Base-by-base conservation (phyloP, 768 basidiomycete genomes). In the Rhodocollybia butyracea region DNA sequence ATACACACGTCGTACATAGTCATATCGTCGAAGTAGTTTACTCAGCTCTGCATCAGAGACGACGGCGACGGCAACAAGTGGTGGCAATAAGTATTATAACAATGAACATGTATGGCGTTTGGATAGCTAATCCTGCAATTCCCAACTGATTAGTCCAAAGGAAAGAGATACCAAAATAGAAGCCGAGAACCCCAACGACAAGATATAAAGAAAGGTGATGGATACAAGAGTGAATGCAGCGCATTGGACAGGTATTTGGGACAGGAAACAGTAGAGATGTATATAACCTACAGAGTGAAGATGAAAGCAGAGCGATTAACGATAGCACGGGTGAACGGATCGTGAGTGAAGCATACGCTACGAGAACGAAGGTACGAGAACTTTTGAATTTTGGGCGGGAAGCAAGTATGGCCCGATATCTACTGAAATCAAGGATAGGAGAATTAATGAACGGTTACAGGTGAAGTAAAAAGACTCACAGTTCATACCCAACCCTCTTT, bases 401-500 rank as follows among this genome's bases (percentile, higher is more conserved):
- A 61, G 59, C 54, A 66, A 61, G 53, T 50, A 39, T 26, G 36
- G 50, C 34, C 53, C 58, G 32, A 47, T 36, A 21, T 47, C 56
- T 60, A 53, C 63, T 62, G 56, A 63, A 59, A 67, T 62, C 60
- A 68, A 58, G 58, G 63, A 59, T 62, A 64, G 75, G 61, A 77
- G 74, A 69, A 64, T 69, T 67, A 80, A 77, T 71, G 70, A 72
- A 81, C 84, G 75, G 85, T 74, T 75, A 66, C 61, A 69, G 55
- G 54, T 59, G 60, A 59, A 62, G 66, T n/a, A 66, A 65, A 48
- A 50, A 51, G 29, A 74, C 82, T 67, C 70, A 82, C 80, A 56
- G 47, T 55, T 75, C 79, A 88, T 53, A 90, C 83, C 89, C 89
- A 91, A 39, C 80, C 79, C 36, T 89, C 85, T 66, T 86, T 85